Percentiles rank a stretch among this genome's conserved stretches.
Evolutionary conservation across 1,139 yeast genomes (phyloP).

Genomic region (Tardiomyces blankii): DNA sequence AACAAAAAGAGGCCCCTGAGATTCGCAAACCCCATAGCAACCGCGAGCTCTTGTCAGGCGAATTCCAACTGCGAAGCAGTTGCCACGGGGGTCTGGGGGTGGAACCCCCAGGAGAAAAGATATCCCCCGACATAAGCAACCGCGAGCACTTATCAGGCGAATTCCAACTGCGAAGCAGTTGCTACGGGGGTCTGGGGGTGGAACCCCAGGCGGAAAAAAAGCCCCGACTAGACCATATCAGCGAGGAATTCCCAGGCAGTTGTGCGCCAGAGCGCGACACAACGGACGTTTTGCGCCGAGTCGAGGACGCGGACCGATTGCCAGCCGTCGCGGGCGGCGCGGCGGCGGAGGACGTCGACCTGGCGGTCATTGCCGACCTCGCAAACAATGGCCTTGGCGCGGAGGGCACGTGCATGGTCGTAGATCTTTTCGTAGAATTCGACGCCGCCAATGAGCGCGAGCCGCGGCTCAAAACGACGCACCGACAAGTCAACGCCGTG

Average conservation of each 20-base stretch:
- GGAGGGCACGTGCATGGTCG: conserved; percentile 28
- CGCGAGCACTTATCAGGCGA: neutral
- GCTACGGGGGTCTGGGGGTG: too few species aligned
- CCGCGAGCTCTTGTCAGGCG: too few species aligned
- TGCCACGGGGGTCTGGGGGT: too few species aligned
- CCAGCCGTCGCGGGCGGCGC: neutral
- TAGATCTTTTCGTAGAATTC: conserved; percentile 48
- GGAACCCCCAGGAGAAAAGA: too few species aligned
- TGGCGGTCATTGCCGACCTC: conserved; percentile 34
- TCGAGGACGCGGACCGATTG: neutral
- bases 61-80: too few species aligned
- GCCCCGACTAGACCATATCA: neutral
- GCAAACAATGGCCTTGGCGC: conserved; percentile 34
- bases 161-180: too few species aligned
- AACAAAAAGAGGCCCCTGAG: too few species aligned
- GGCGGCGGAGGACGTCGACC: conserved; percentile 10
- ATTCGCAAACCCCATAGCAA: too few species aligned
- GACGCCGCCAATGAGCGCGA: conserved; percentile 66
- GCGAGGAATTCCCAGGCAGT: neutral
- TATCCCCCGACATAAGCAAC: neutral
- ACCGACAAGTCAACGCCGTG: conserved; percentile 47
- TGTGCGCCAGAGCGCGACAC: neutral
- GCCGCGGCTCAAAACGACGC: conserved; percentile 54
- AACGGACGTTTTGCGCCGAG: neutral
- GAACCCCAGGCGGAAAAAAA: neutral